Conservation (phyloP, 2,329 filamentous ascomycete species). For the Pseudogymnoascus sp. region DNA sequence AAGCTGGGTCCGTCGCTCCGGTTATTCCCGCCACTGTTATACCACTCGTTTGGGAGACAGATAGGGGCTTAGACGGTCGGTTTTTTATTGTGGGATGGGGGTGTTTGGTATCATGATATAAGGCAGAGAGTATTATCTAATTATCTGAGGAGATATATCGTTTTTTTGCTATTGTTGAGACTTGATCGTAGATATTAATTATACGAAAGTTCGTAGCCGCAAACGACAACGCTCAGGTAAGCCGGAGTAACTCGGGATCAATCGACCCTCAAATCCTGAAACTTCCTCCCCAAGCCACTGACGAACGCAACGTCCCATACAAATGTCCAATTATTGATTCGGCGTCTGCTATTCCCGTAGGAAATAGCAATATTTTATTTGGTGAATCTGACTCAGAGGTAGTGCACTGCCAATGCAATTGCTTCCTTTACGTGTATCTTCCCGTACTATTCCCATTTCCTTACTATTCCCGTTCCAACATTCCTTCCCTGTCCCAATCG, state of each 20-base stretch:
- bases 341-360: neutral
- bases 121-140: neutral
- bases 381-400: neutral
- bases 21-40: neutral
- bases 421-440: neutral
- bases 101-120: neutral
- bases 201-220: neutral
- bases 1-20: neutral
- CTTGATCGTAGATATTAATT: neutral
- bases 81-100: neutral
- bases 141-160: neutral
- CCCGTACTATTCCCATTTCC: neutral
- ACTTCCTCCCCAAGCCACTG: neutral
- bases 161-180: neutral
- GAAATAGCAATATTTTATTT: neutral
- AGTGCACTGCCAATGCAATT: neutral
- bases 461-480: neutral
- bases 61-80: neutral
- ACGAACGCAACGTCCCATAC: neutral
- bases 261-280: neutral
- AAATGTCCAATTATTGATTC: neutral
- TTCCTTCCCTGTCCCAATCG: neutral
- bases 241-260: neutral
- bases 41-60: neutral
- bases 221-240: neutral